A percentile compares a stretch with the other conserved stretches of the same genome.
These are phyloP conservation scores for Stenogyne calaminthoides DNA, from an alignment of 305 asterid genomes.

Conservation along the genomic window DNA sequence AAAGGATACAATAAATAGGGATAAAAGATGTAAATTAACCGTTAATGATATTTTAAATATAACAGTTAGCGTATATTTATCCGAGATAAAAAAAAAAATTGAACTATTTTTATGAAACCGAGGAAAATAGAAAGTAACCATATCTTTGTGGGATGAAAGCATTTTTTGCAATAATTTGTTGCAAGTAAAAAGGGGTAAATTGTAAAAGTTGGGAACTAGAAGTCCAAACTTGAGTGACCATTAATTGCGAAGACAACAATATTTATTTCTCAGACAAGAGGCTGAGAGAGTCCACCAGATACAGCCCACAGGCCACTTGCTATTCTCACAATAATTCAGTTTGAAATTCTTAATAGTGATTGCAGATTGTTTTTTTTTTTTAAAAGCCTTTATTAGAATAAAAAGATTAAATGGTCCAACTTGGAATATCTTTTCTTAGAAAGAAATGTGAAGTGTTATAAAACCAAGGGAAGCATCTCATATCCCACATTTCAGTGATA, in stretches of 20 bases:
- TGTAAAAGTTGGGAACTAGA: neutral
- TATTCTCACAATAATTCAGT: neutral
- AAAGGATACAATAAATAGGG: too few species aligned
- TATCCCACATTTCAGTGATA: neutral
- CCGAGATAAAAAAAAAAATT: too few species aligned
- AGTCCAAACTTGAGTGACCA: constrained; percentile 12
- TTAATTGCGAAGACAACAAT: constrained; percentile 27
- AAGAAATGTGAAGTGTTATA: constrained; percentile 1
- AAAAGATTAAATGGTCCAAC: neutral
- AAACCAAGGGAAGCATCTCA: constrained; percentile 23
- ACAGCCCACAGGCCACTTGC: neutral
- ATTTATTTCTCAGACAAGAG: constrained; percentile 28
- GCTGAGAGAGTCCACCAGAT: too few species aligned
- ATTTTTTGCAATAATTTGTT: too few species aligned
- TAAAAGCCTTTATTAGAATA: neutral
- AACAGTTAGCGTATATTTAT: too few species aligned
- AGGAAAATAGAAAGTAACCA: too few species aligned
- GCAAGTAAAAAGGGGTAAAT: too few species aligned
- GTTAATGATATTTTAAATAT: too few species aligned
- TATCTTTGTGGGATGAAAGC: too few species aligned
- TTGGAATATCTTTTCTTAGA: neutral
- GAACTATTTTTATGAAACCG: too few species aligned
- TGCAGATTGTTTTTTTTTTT: neutral
- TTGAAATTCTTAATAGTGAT: neutral
- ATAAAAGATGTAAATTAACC: too few species aligned